Evolutionary conservation across 768 basidiomycete genomes (phyloP).

Genomic region (Tulasnella calospora): DNA sequence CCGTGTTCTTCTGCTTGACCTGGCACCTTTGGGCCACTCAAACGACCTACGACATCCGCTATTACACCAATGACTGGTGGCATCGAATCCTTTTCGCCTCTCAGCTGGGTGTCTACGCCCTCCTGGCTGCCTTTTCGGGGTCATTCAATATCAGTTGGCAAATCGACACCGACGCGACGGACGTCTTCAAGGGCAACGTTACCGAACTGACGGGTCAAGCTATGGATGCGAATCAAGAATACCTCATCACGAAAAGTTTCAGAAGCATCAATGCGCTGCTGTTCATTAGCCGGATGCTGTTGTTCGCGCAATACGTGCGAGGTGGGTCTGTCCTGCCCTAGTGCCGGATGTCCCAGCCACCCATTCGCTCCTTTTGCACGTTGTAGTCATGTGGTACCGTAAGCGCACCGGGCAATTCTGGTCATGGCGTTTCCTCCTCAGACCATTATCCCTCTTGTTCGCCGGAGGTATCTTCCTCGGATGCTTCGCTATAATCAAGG

Average conservation of each 20-base stretch:
- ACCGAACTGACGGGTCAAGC: neutral
- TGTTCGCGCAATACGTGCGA: neutral
- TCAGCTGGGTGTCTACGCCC: neutral
- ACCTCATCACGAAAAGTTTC: neutral
- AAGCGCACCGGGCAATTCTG: neutral
- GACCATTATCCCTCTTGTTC: neutral
- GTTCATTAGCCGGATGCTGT: neutral
- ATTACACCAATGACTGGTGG: slow-evolving; percentile 13
- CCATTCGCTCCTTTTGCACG: neutral
- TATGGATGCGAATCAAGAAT: neutral
- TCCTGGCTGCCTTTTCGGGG: neutral
- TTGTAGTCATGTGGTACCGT: neutral
- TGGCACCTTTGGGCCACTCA: neutral
- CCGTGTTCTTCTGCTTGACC: neutral
- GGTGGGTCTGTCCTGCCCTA: neutral
- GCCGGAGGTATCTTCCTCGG: neutral
- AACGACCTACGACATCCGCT: slow-evolving; percentile 2
- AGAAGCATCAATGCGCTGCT: neutral
- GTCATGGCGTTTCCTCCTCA: neutral
- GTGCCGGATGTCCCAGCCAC: neutral
- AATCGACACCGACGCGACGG: neutral
- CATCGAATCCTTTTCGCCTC: neutral
- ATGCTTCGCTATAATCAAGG: neutral
- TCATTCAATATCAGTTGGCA: neutral
- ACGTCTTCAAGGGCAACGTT: neutral